Base-by-base conservation (phyloP, 345 rosid species). In the Populus euphratica region DNA sequence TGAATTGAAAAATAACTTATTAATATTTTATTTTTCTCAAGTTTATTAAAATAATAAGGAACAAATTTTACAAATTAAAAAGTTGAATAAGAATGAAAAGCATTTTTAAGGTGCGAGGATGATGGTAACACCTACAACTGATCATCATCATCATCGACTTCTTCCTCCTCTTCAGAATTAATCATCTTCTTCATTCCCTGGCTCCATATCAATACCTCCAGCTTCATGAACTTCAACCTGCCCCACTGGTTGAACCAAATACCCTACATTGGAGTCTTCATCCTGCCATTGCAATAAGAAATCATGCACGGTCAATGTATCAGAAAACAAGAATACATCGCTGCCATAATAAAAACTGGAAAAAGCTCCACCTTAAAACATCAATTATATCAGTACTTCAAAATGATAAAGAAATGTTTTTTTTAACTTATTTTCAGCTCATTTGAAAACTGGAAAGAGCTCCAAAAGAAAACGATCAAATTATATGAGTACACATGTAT, bases 261-360 rank as follows among this genome's bases (percentile, higher is more conserved):
- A 91, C 23, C 91, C 93, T 52, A 82, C 87, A 73, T 86, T 91
- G 0, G 74, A 82, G 54, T 87, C 94, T 76, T 89, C 94, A 65
- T 91, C 91, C 94, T 91, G 87, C 68, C 80, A 84, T 38, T 63
- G 36, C 72, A 78, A 33, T 2, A 44, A 52, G 13, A 72, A 71
- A 73, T 11, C 17, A 21, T 10, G 7, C 23, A 16, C n/a, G n/a
- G 14, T 44, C 1, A 23, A 14, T 20, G 70, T n/a, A 39, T 16
- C 70, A 20, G 13, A 13, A 43, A 31, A 41, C 72, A 69, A 41
- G 31, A 20, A 41, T 41, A 69, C 13, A 3, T 25, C 52, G 21
- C 1, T 39, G 14, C 31, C 23, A 69, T 4, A 10, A 69, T 23
- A 20, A n/a, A 39, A n/a, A 69, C 7, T 1, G 8, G 16, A 68